Conservation (phyloP, 2,329 filamentous ascomycete species). For the Sphaerulina vaccinii region DNA sequence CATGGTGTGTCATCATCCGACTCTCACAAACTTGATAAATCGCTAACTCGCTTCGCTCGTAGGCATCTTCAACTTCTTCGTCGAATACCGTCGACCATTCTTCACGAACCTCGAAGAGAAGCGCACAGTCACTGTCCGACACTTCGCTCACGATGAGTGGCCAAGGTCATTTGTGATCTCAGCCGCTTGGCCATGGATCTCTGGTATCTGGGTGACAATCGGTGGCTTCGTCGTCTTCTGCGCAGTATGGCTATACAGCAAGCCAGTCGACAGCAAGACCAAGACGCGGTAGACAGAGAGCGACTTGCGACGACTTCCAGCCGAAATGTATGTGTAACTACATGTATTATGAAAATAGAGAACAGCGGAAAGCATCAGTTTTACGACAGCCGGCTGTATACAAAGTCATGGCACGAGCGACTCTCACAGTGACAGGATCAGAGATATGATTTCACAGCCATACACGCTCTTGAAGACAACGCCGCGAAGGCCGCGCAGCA, state of each 20-base stretch:
- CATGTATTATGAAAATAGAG: background rate
- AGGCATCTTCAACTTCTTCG: slow-evolving; percentile 88
- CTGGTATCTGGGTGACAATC: slow-evolving; percentile 80
- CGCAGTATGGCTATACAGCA: slow-evolving; percentile 80
- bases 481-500: too few relatives aligned
- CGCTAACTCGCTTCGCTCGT: background rate
- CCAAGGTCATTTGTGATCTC: slow-evolving; percentile 85
- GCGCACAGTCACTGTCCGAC: slow-evolving; percentile 87
- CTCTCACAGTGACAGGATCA: too few relatives aligned
- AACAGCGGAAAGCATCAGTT: background rate
- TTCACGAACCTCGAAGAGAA: slow-evolving; percentile 89
- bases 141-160: slow-evolving; percentile 97
- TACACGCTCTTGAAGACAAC: too few relatives aligned
- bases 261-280: slow-evolving; percentile 49
- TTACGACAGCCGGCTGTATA: too few relatives aligned
- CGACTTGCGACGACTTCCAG: background rate
- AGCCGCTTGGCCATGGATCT: slow-evolving; percentile 92
- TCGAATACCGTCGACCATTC: slow-evolving; percentile 97
- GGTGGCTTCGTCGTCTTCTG: slow-evolving; percentile 83
- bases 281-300: slow-evolving; percentile 22
- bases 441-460: too few relatives aligned
- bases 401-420: too few relatives aligned
- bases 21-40: too few relatives aligned
- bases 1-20: slow-evolving; percentile 62
- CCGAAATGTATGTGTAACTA: too few relatives aligned